Evolutionary conservation across 2,329 filamentous ascomycete genomes (phyloP).

Genomic region (Claviceps humidiphila): DNA sequence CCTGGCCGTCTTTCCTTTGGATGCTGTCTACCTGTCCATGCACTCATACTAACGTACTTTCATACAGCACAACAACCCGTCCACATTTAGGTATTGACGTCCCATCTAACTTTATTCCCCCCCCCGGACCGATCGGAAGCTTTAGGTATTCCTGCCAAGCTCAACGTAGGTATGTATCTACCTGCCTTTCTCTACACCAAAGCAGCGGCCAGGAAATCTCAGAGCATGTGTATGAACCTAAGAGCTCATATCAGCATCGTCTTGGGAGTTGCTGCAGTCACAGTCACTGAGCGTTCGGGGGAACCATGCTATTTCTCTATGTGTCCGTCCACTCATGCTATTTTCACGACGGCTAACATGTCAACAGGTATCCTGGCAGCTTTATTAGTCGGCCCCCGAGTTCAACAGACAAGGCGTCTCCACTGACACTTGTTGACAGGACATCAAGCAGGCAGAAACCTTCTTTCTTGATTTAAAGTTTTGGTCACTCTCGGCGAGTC

Average conservation of each 20-base stretch:
- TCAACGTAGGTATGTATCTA: not conserved
- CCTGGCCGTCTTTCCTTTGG: slow-evolving; percentile 1
- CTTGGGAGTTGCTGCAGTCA: not conserved
- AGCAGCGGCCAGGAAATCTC: not conserved
- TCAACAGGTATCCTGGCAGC: not conserved
- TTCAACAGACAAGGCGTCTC: not conserved
- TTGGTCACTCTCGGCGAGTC: not conserved
- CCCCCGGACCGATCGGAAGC: not conserved
- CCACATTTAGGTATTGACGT: not conserved
- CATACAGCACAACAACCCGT: not conserved
- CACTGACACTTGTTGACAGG: slow-evolving; percentile 2
- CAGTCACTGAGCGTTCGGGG: not conserved
- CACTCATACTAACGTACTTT: slow-evolving; percentile 2
- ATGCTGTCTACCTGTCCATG: not conserved
- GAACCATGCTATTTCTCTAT: not conserved
- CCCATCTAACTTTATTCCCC: not conserved
- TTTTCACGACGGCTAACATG: not conserved
- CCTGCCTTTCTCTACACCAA: not conserved
- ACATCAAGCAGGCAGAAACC: not conserved
- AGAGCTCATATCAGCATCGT: not conserved
- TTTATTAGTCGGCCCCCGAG: not conserved
- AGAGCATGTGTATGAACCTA: slow-evolving; percentile 3
- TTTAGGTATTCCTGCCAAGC: not conserved
- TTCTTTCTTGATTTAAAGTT: not conserved
- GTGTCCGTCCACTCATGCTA: not conserved